A percentile compares a stretch with the other conserved stretches of the same genome.
These are phyloP conservation scores for Coemansia sp. DNA, from an alignment of 192 early-diverging fungal genomes.

Conservation along the genomic window DNA sequence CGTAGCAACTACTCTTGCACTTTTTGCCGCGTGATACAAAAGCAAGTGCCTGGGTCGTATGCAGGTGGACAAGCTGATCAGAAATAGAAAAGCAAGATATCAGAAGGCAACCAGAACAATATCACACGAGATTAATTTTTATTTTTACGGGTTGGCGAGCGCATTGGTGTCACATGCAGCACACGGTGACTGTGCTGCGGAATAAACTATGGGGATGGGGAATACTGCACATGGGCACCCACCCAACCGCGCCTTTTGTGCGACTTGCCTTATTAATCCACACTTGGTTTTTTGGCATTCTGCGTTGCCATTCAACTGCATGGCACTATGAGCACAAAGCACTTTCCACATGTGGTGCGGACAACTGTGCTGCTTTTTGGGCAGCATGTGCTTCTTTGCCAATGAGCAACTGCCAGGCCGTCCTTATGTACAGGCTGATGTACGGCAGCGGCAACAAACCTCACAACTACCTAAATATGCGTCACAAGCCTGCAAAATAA, in stretches of 20 bases:
- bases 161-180: slow-evolving; percentile 7
- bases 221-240: slow-evolving; percentile 2
- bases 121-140: slow-evolving; percentile 6
- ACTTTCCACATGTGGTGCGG: neutral
- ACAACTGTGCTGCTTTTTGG: neutral
- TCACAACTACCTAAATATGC: neutral
- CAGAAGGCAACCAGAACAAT: slow-evolving; percentile 6
- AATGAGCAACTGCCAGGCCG: neutral
- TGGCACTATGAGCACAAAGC: neutral
- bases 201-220: slow-evolving; percentile 4
- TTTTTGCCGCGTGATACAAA: neutral
- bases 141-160: neutral
- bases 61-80: neutral
- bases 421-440: neutral
- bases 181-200: slow-evolving; percentile 1
- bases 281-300: too few species aligned
- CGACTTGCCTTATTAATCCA: neutral
- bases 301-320: too few species aligned
- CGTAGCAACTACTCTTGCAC: neutral
- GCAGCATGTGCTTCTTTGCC: neutral
- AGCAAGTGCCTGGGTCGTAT: neutral
- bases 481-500: neutral
- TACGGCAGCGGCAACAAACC: neutral
- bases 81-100: neutral
- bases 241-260: neutral